Conservation (phyloP, 2,329 filamentous ascomycete species). For the Aspergillus floridensis region DNA sequence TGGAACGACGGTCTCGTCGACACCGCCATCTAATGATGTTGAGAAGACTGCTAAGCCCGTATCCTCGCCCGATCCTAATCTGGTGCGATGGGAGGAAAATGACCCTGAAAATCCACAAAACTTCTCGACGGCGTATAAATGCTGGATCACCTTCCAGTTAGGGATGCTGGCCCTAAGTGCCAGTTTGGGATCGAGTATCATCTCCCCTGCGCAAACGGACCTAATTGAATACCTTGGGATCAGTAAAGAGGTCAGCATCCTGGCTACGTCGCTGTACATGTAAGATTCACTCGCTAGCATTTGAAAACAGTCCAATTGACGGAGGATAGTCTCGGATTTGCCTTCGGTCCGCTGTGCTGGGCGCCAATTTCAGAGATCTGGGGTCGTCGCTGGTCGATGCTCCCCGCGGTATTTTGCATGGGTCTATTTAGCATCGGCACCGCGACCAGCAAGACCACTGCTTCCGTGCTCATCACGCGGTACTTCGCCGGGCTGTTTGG, state of each 20-base stretch:
- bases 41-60: neutral
- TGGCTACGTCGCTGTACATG: constrained; percentile 49
- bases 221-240: constrained; percentile 46
- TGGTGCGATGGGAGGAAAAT: constrained; percentile 5
- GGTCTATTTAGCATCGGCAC: constrained; percentile 49
- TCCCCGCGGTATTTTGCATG: constrained; percentile 44
- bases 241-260: constrained; percentile 45
- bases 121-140: constrained; percentile 45
- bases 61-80: neutral
- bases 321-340: constrained; percentile 30
- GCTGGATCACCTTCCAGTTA: constrained; percentile 49
- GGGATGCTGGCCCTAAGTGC: constrained; percentile 51
- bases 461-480: constrained; percentile 40
- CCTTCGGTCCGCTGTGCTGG: constrained; percentile 42
- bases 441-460: constrained; percentile 39
- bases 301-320: neutral
- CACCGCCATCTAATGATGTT: neutral
- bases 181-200: constrained; percentile 51
- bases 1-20: neutral
- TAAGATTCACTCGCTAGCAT: constrained; percentile 7
- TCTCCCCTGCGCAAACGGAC: constrained; percentile 45
- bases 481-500: constrained; percentile 49
- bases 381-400: constrained; percentile 46
- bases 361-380: constrained; percentile 47
- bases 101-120: constrained; percentile 46